These are phyloP conservation scores for Lindgomyces ingoldianus DNA, from an alignment of 495 filamentous ascomycete species.

Conservation along the genomic window DNA sequence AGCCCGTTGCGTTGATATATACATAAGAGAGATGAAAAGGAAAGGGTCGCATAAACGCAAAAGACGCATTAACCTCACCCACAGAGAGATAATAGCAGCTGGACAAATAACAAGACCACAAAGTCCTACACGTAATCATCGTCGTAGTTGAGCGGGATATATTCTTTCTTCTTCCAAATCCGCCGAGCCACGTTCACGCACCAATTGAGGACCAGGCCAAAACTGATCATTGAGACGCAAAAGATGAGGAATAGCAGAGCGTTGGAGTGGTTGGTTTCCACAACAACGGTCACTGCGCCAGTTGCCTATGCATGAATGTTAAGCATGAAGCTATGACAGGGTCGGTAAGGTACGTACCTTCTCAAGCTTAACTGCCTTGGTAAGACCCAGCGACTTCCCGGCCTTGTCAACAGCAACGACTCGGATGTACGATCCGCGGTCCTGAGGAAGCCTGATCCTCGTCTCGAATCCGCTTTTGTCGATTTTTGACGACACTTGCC, in stretches of 20 bases:
- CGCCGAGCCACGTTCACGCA: not conserved
- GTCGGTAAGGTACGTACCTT: not conserved
- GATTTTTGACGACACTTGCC: not conserved
- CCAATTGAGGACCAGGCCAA: constrained; percentile 10
- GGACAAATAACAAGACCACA: no score
- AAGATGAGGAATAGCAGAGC: not conserved
- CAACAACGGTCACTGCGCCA: not conserved
- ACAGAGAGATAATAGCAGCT: no score
- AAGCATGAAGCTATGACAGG: not conserved
- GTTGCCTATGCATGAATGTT: not conserved
- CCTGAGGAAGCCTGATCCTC: not conserved
- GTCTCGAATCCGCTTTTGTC: constrained; percentile 15
- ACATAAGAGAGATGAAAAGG: no score
- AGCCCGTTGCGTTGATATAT: no score
- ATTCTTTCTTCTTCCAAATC: not conserved
- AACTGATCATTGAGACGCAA: constrained; percentile 9
- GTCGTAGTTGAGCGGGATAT: no score
- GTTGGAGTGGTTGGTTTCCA: not conserved
- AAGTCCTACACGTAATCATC: no score
- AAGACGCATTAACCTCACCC: no score
- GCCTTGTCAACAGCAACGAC: not conserved
- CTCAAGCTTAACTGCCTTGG: not conserved
- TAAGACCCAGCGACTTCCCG: not conserved
- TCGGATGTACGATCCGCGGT: constrained; percentile 1
- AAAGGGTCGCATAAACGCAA: no score